phyloP scores from a whole-genome alignment of 345 rosid genomes.

The Odontarrhena argentea region DNA sequence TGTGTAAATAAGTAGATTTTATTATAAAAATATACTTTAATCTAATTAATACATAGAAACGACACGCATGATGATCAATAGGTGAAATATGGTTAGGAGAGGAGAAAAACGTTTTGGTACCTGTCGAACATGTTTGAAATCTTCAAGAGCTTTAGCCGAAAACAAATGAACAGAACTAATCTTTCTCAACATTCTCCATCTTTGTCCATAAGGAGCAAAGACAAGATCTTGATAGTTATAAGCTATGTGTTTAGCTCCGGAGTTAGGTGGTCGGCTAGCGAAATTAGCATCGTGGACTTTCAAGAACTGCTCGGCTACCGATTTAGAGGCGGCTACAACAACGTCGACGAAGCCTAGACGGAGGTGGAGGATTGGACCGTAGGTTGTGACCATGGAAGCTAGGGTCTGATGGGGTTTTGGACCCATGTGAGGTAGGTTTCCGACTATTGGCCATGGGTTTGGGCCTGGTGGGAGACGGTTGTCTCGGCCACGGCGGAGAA shows the following conservation, averaged over 20 bases:
- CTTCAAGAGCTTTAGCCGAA: constrained; percentile 87
- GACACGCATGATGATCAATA: not conserved
- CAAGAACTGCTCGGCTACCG: constrained; percentile 81
- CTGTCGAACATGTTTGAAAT: constrained; percentile 75
- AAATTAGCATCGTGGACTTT: constrained; percentile 79
- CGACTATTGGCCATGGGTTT: constrained; percentile 80
- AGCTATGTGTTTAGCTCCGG: constrained; percentile 87
- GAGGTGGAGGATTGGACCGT: constrained; percentile 87
- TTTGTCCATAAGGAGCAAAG: constrained; percentile 83
- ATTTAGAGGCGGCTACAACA: constrained; percentile 81
- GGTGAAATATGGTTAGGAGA: constrained; percentile 33
- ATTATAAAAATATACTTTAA: not conserved
- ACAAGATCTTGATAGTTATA: constrained; percentile 92
- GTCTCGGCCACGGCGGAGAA: constrained; percentile 33
- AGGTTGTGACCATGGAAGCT: constrained; percentile 53
- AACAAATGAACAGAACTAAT: constrained; percentile 80
- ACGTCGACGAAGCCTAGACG: constrained; percentile 74
- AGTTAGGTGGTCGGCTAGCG: constrained; percentile 84
- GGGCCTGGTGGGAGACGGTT: constrained; percentile 85
- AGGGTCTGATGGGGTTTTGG: constrained; percentile 70
- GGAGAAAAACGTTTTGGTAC: constrained; percentile 41
- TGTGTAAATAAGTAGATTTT: no score
- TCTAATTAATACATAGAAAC: not conserved
- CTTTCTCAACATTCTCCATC: constrained; percentile 90
- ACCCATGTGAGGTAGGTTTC: constrained; percentile 89